Evolutionary conservation across 805 yeast genomes (phyloP).

Genomic region (Teunomyces panamensis): DNA sequence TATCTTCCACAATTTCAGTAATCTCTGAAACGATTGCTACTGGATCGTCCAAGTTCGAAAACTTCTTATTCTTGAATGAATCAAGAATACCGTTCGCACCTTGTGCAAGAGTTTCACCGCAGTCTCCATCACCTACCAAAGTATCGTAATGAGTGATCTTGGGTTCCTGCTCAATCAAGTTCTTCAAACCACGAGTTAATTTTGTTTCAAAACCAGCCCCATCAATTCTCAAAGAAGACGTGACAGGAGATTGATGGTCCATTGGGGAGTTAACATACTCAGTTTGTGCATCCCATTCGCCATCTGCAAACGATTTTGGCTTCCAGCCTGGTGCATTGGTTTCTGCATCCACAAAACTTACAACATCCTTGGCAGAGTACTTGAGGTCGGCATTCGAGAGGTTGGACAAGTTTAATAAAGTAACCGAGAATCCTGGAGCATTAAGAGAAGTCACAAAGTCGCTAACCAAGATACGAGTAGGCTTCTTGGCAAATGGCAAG

Average conservation of each 20-base stretch:
- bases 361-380: constrained; percentile 24
- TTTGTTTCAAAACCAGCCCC: constrained; percentile 48
- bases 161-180: constrained; percentile 54
- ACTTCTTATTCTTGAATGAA: constrained; percentile 38
- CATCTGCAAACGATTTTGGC: constrained; percentile 31
- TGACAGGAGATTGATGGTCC: constrained; percentile 17
- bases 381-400: constrained; percentile 32
- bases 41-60: constrained; percentile 38
- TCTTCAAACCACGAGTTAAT: constrained; percentile 41
- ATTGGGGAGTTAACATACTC: constrained; percentile 30
- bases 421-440: constrained; percentile 88
- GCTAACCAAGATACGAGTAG: constrained; percentile 69
- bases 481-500: constrained; percentile 54
- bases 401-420: constrained; percentile 67
- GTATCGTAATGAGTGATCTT: constrained; percentile 82
- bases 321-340: constrained; percentile 87
- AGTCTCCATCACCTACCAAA: constrained; percentile 94
- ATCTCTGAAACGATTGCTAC: constrained; percentile 63
- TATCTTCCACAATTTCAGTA: constrained; percentile 79
- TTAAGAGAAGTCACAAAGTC: constrained; percentile 86
- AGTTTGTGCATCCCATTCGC: constrained; percentile 29
- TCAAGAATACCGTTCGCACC: constrained; percentile 75
- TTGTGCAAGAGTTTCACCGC: constrained; percentile 84
- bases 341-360: constrained; percentile 63
- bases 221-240: constrained; percentile 29